These are phyloP conservation scores for Populus tomentosa DNA, from an alignment of 441 rosid genomes.

Conservation along the genomic window DNA sequence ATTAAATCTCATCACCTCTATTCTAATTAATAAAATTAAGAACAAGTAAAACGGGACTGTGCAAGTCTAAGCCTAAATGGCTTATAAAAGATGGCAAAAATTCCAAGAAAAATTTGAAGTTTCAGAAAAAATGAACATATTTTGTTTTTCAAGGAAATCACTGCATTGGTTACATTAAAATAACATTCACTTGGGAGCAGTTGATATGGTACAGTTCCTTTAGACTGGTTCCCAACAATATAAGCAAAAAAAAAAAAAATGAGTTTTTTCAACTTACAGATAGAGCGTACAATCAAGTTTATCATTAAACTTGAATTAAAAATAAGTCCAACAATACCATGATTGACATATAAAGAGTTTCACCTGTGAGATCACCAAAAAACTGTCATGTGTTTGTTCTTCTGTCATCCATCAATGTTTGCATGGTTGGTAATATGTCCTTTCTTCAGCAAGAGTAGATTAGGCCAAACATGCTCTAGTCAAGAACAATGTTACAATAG, in stretches of 20 bases:
- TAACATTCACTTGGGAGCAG: background rate
- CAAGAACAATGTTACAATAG: background rate
- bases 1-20: no score
- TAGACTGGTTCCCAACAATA: background rate
- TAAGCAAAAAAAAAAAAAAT: background rate
- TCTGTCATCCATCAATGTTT: background rate
- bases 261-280: background rate
- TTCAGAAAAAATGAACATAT: no score
- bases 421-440: background rate
- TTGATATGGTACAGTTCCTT: background rate
- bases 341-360: background rate
- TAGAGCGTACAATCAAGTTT: background rate
- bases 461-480: background rate
- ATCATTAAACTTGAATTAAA: background rate
- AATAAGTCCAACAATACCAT: background rate
- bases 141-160: no score
- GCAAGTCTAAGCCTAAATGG: no score
- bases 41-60: no score
- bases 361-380: background rate
- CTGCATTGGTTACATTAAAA: no score
- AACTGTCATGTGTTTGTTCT: background rate
- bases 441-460: background rate
- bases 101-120: no score
- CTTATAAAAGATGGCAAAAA: no score
- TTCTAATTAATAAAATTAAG: no score